Evolutionary conservation across 371 early-diverging fungal species (phyloP), one percentile per base, ranked within the genome.

Genomic region (Haplosporangium sp.): DNA sequence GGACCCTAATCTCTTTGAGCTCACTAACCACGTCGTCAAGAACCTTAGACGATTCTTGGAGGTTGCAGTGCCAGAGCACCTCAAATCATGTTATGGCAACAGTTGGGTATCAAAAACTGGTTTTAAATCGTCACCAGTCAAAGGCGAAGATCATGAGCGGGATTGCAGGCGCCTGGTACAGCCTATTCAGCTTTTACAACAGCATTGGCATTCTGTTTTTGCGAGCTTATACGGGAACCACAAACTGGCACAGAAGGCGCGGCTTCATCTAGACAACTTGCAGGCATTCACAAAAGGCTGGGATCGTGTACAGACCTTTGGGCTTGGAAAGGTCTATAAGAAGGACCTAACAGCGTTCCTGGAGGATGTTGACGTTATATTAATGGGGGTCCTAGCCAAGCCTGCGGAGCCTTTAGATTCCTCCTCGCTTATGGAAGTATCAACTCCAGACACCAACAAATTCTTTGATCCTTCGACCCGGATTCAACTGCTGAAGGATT

Each of bases 261-360:
- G 55, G 0, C 11, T 36, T 2, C 68, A 61, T 20, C 46, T 72
- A 51, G 54, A 67, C 18, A 46, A 38, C 4, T 4, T 77, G 9
- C 72, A 67, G n/a, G 7, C 43, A 5, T 77, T 77, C 61, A 21
- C 64, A 58, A 77, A 77, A 58, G 38, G 21, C 7, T 77, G 79
- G 79, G 67, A 63, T 12, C 67, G 79, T 7, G 79, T 77, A 5
- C 68, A 77, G 54, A 72, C 65, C 0, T 77, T 67, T 61, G 79
- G 79, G 13, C 50, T 77, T 12, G 79, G 79, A 0, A 77, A 77
- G 48, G 68, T 77, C 1, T 77, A 77, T 54, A 71, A 68, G 43
- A 77, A 77, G 60, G 72, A 77, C 36, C 18, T 77, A 20, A 51
- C 23, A 11, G 9, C 40, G 9, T 72, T 77, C 48, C 43, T 77